phyloP scores from a whole-genome alignment of 148 eudicot genomes.

The Nyssa sinensis region DNA sequence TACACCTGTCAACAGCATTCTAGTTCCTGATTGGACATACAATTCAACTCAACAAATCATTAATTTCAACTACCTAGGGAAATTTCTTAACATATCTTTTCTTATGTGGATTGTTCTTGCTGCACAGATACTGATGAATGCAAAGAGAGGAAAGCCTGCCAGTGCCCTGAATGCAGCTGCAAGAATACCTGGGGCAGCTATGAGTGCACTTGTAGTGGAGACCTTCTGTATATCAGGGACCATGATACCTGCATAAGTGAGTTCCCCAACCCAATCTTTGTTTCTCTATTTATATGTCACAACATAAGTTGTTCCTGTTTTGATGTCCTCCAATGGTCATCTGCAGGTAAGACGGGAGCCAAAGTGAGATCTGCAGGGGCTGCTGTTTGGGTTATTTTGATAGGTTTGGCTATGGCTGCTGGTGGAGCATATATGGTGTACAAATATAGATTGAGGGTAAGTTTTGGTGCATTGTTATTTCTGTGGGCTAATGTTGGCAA shows the following conservation, averaged over 20 bases:
- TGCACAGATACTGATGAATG: slow-evolving; percentile 82
- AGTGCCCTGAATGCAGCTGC: slow-evolving; percentile 92
- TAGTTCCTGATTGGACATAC: slow-evolving; percentile 3
- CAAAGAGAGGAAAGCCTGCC: slow-evolving; percentile 82
- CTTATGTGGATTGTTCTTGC: background rate
- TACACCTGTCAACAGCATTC: background rate
- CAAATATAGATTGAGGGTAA: slow-evolving; percentile 91
- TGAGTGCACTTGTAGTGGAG: slow-evolving; percentile 76
- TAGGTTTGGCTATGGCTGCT: slow-evolving; percentile 73
- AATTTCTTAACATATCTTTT: background rate
- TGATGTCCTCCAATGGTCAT: slow-evolving; percentile 3
- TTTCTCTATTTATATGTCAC: background rate
- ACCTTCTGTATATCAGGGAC: slow-evolving; percentile 75
- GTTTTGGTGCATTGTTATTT: slow-evolving; percentile 22
- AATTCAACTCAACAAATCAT: background rate
- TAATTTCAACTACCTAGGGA: background rate
- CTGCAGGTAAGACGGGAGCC: slow-evolving; percentile 64
- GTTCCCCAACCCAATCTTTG: slow-evolving; percentile 14
- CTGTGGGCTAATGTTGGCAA: background rate
- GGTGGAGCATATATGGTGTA: slow-evolving; percentile 79
- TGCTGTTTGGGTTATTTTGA: slow-evolving; percentile 68
- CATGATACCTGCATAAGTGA: slow-evolving; percentile 94
- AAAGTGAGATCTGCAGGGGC: slow-evolving; percentile 73
- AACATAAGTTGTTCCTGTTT: background rate
- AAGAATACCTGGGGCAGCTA: slow-evolving; percentile 98